Evolutionary conservation across 108 stramenopile species (phyloP).

Genomic region (Nitzschia sp.): DNA sequence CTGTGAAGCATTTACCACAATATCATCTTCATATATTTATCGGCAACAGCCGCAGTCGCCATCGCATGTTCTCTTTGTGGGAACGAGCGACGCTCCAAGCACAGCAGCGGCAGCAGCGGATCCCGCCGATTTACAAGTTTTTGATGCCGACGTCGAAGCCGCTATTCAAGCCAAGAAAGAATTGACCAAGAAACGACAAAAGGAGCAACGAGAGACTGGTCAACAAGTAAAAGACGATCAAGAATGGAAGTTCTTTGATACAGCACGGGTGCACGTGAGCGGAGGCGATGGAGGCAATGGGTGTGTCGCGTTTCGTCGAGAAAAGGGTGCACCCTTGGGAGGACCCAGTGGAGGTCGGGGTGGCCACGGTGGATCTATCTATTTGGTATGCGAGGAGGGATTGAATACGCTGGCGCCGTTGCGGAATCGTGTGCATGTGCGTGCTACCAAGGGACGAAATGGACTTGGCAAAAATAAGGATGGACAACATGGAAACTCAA

Average conservation of each 20-base stretch:
- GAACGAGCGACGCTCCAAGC: background rate
- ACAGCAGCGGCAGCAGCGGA: background rate
- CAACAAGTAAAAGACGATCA: constrained; percentile 49
- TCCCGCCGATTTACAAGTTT: constrained; percentile 27
- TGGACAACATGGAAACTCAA: constrained; percentile 71
- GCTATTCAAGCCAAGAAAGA: constrained; percentile 23
- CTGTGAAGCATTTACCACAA: background rate
- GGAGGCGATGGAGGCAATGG: constrained; percentile 95
- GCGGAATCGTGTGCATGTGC: constrained; percentile 78
- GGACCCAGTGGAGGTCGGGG: constrained; percentile 93
- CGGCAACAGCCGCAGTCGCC: background rate
- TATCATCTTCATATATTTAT: background rate
- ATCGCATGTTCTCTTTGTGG: constrained; percentile 2
- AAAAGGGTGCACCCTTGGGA: constrained; percentile 88
- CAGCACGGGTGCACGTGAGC: constrained; percentile 83
- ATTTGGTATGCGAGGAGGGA: constrained; percentile 73
- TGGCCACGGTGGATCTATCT: constrained; percentile 83
- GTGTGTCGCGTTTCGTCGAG: constrained; percentile 92
- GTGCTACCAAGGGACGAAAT: constrained; percentile 75
- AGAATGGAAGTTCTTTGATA: constrained; percentile 94
- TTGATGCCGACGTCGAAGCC: constrained; percentile 38
- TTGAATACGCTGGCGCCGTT: constrained; percentile 89
- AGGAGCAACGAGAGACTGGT: background rate
- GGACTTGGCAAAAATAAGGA: constrained; percentile 87
- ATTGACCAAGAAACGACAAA: constrained; percentile 13